Conservation (phyloP, 2,329 filamentous ascomycete genomes). For the Mycosphaerelloides madeirae region DNA sequence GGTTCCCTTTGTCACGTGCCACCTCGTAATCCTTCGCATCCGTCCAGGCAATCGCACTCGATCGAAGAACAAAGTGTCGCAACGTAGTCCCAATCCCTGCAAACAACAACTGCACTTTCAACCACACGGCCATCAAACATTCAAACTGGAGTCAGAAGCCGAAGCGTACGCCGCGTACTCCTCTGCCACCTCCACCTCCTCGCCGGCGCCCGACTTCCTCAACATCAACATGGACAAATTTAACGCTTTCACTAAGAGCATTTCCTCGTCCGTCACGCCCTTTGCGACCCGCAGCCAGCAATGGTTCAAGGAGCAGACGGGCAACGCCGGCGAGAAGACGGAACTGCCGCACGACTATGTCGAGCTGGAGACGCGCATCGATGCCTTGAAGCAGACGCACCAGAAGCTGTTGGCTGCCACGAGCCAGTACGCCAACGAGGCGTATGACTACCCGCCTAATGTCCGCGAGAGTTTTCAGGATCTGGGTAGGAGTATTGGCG, state of each 20-base stretch:
- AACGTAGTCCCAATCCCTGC: not conserved
- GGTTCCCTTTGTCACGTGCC: too few relatives aligned
- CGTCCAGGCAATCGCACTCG: not conserved
- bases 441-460: conserved; percentile 92
- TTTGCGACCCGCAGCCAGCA: conserved; percentile 93
- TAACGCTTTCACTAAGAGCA: conserved; percentile 55
- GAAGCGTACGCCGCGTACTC: conserved; percentile 1
- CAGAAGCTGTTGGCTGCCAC: conserved; percentile 96
- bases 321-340: conserved; percentile 89
- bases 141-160: not conserved
- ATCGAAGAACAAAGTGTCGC: too few relatives aligned
- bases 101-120: not conserved
- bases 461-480: conserved; percentile 97
- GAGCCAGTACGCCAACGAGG: conserved; percentile 86
- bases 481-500: conserved; percentile 87
- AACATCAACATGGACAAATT: conserved; percentile 59
- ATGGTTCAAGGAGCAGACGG: conserved; percentile 96
- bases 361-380: conserved; percentile 96
- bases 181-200: not conserved
- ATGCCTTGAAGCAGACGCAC: conserved; percentile 94
- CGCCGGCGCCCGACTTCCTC: not conserved
- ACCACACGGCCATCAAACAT: not conserved
- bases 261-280: conserved; percentile 78
- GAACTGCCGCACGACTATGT: conserved; percentile 96
- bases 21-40: too few relatives aligned